Evolutionary conservation across 140 eudicot species (phyloP).

Genomic region (Ambrosia hybrid): DNA sequence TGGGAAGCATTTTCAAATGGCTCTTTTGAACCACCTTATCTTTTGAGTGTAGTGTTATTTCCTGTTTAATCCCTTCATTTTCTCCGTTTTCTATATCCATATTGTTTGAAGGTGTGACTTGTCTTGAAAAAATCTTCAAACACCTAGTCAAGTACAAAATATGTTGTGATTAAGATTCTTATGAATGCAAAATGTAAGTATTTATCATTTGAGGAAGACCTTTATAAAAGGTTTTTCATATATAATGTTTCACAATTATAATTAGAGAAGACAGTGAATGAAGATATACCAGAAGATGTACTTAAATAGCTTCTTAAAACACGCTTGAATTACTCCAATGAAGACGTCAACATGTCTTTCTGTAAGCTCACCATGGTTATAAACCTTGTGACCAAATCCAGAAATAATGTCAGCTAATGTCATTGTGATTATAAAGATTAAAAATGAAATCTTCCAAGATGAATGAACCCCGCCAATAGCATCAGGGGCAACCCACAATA

Average conservation of each 20-base stretch:
- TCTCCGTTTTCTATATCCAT: neutral
- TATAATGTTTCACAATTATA: neutral
- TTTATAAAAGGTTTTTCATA: no score
- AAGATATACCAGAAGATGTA: neutral
- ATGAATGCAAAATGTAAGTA: neutral
- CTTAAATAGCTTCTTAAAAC: neutral
- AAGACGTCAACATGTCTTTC: neutral
- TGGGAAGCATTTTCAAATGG: conserved; percentile 21
- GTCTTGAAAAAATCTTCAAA: neutral
- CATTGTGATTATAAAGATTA: conserved; percentile 14
- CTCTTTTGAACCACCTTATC: neutral
- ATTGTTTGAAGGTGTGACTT: neutral
- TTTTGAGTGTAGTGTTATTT: neutral
- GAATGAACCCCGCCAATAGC: conserved; percentile 11
- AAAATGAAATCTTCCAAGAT: conserved; percentile 13
- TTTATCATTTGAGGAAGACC: no score
- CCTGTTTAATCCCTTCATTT: neutral
- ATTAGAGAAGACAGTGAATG: neutral
- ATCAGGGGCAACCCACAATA: conserved; percentile 4
- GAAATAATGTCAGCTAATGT: neutral
- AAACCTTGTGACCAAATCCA: neutral
- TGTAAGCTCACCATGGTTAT: neutral
- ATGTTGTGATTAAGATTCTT: neutral
- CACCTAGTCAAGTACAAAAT: neutral
- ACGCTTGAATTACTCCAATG: neutral